Percentiles rank a stretch among this genome's conserved stretches.
Evolutionary conservation across 371 early-diverging fungal species (phyloP).

Genomic region (Entomophthora muscae): DNA sequence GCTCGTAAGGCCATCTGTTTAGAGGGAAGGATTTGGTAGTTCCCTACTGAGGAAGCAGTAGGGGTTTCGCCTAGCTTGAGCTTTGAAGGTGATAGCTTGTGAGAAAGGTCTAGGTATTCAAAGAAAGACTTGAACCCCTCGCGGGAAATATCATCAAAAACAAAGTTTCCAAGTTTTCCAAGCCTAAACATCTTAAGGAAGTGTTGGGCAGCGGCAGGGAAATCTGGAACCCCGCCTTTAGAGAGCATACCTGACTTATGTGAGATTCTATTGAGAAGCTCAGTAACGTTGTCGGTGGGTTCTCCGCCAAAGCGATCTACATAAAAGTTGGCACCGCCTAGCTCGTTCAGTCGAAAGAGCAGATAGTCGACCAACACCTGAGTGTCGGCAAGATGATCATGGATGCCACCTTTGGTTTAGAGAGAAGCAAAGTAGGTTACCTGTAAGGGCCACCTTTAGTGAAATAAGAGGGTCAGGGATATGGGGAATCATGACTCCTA

Average conservation of each 20-base stretch:
- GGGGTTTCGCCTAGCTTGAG: not conserved
- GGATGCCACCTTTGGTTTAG: slow-evolving; percentile 45
- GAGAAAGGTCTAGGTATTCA: not conserved
- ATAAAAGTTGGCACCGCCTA: slow-evolving; percentile 21
- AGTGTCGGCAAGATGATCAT: slow-evolving; percentile 67
- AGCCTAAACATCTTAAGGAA: slow-evolving; percentile 51
- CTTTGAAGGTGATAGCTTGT: not conserved
- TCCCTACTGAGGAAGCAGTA: not conserved
- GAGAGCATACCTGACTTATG: slow-evolving; percentile 55
- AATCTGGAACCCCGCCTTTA: slow-evolving; percentile 48
- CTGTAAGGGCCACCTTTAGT: slow-evolving; percentile 66
- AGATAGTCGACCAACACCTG: slow-evolving; percentile 75
- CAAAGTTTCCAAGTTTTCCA: slow-evolving; percentile 48
- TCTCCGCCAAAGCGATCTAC: slow-evolving; percentile 20
- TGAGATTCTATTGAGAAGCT: slow-evolving; percentile 38
- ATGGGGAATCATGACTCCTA: slow-evolving; percentile 63
- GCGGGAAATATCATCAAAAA: slow-evolving; percentile 46
- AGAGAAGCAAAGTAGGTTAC: slow-evolving; percentile 15
- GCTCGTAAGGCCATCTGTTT: not conserved
- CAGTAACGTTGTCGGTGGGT: slow-evolving; percentile 48
- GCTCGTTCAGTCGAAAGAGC: slow-evolving; percentile 57
- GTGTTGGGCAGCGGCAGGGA: slow-evolving; percentile 41
- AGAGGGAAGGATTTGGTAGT: not conserved
- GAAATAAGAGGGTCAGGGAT: slow-evolving; percentile 56
- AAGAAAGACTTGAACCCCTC: slow-evolving; percentile 29